Evolutionary conservation across 2,329 filamentous ascomycete species (phyloP), one percentile per base, ranked within the genome.

Genomic region (Botrytis tulipae): DNA sequence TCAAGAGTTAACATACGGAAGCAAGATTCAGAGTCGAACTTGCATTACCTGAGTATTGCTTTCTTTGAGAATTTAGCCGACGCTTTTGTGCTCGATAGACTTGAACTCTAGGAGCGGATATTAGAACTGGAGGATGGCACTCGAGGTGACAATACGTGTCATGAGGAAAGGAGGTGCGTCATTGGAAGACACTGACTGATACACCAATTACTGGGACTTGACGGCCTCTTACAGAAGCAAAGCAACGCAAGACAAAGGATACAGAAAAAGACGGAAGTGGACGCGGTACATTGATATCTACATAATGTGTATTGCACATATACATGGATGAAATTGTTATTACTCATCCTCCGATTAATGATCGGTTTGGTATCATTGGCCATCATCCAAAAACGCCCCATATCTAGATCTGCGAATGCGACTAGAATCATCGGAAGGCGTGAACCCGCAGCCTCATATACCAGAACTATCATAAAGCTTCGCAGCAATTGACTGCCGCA

Each of bases 341-440:
- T 40, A 68, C 57, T 37, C 46, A 54, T 68, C 48, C 65, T 40
- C 25, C 48, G 37, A 16, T 51, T 7, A 40, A 51, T 32, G 48
- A 10, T 67, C 14, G 35, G 4, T 40, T 67, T 35, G 48, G 35
- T n/a, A 68, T 68, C 65, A 68, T 67, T 54, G 35, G 46, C 65
- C 46, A 40, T 40, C 35, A 40, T 68, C 35, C 37, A 68, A 29
- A 40, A 54, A 67, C 35, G 65, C 35, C 35, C 6, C 25, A 40
- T 14, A 29, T 18, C 37, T 35, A 40, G 12, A 37, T 54, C 46
- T 42, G 16, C 29, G 9, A 54, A 40, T 54, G 51, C 4, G 25
- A 42, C 65, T 37, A 57, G 14, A 54, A 8, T n/a, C 16, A 57
- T 42, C 16, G 46, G 18, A 40, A 68, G 35, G 40, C 35, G 35